Percentiles rank a stretch among this genome's conserved stretches.
Evolutionary conservation across 305 asterid species (phyloP).

Genomic region (Fraxinus baroniana): DNA sequence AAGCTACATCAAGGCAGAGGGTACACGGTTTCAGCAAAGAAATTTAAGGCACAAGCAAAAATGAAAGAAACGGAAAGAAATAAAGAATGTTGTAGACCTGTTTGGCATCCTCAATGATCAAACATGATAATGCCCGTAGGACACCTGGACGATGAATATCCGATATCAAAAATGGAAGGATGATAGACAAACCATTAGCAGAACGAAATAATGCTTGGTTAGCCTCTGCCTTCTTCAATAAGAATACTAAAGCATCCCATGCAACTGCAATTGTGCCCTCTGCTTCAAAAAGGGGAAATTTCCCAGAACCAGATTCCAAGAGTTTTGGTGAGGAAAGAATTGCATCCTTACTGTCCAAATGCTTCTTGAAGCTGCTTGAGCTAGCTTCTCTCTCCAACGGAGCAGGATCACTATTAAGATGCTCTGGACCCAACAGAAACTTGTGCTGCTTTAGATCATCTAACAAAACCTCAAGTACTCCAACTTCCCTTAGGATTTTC

Average conservation of each 20-base stretch:
- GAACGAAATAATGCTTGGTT: conserved; percentile 86
- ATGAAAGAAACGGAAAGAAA: background rate
- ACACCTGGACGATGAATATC: conserved; percentile 90
- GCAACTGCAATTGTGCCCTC: conserved; percentile 74
- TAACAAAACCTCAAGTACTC: conserved; percentile 88
- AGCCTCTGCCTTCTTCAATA: conserved; percentile 86
- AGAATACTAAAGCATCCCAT: conserved; percentile 92
- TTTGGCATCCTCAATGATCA: conserved; percentile 81
- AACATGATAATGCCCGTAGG: conserved; percentile 84
- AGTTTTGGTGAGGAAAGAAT: conserved; percentile 94
- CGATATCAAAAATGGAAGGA: conserved; percentile 90
- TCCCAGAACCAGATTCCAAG: conserved; percentile 82
- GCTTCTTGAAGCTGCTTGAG: conserved; percentile 80
- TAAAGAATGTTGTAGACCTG: conserved; percentile 51
- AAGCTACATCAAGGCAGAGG: conserved; percentile 9
- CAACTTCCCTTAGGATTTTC: conserved; percentile 88
- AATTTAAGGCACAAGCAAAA: conserved; percentile 4
- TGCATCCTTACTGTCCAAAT: conserved; percentile 71
- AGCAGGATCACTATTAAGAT: conserved; percentile 46
- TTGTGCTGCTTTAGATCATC: conserved; percentile 96
- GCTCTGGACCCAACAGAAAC: conserved; percentile 67
- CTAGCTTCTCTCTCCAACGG: conserved; percentile 59
- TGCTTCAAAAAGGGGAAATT: conserved; percentile 72
- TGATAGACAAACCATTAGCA: conserved; percentile 69
- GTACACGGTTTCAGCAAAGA: conserved; percentile 9